These are phyloP conservation scores for Urochloa ruziziensis DNA, from an alignment of 176 grass and related monocot genomes.

Conservation along the genomic window DNA sequence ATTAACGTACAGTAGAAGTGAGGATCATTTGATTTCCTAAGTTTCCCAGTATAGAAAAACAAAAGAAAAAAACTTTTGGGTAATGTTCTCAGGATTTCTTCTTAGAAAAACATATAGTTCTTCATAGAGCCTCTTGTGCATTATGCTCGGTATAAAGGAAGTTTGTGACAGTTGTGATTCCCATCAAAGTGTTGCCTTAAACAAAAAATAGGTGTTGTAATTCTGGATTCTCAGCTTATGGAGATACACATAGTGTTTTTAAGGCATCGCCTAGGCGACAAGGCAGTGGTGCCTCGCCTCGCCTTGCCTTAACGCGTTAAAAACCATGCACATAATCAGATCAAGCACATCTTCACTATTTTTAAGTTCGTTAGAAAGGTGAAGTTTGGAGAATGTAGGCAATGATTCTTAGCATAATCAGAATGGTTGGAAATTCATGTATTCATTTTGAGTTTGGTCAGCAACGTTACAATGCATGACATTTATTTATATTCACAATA, in stretches of 20 bases:
- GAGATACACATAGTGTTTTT: not conserved
- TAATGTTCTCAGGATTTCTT: not conserved
- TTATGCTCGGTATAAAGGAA: not conserved
- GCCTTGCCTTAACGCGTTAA: too few species aligned
- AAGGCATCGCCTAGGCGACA: too few species aligned
- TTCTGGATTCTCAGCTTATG: not conserved
- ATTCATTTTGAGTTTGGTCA: not conserved
- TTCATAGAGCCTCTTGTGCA: not conserved
- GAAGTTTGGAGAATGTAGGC: not conserved
- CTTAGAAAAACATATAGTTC: not conserved
- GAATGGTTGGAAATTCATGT: not conserved
- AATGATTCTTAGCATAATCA: not conserved
- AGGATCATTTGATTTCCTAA: not conserved
- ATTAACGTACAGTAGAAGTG: not conserved
- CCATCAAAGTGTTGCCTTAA: not conserved
- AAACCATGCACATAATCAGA: too few species aligned
- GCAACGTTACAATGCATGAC: not conserved
- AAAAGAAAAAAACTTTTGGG: not conserved
- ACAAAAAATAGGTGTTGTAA: not conserved
- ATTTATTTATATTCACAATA: not conserved
- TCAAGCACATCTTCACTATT: not conserved
- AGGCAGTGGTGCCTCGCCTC: too few species aligned
- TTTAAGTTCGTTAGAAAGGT: not conserved
- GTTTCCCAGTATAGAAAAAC: not conserved
- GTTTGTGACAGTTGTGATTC: not conserved